Evolutionary conservation across 345 rosid species (phyloP).

Genomic region (Diplotaxis tenuifolia): DNA sequence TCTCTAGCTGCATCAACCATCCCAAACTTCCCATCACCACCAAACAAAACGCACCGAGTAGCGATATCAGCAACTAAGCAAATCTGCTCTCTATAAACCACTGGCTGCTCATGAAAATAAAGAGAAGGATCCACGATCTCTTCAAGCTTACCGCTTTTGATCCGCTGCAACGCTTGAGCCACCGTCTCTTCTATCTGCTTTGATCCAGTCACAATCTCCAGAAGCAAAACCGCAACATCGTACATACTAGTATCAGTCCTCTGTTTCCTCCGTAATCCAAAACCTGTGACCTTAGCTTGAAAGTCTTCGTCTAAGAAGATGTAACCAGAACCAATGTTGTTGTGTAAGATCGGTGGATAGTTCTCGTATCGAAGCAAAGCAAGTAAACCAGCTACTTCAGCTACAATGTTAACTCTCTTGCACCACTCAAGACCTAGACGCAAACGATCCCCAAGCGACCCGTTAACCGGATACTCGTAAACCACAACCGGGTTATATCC

Average conservation of each 20-base stretch:
- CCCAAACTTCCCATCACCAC: too few species aligned
- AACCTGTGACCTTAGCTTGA: slow-evolving; percentile 60
- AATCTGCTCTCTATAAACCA: slow-evolving; percentile 55
- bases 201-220: slow-evolving; percentile 74
- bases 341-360: slow-evolving; percentile 65
- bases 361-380: slow-evolving; percentile 65
- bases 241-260: slow-evolving; percentile 47
- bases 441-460: slow-evolving; percentile 57
- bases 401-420: slow-evolving; percentile 56
- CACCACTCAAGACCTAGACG: slow-evolving; percentile 63
- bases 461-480: slow-evolving; percentile 70
- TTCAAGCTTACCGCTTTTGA: slow-evolving; percentile 60
- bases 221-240: slow-evolving; percentile 61
- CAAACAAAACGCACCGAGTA: slow-evolving; percentile 69
- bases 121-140: slow-evolving; percentile 68
- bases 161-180: slow-evolving; percentile 48
- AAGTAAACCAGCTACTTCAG: slow-evolving; percentile 62
- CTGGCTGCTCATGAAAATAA: slow-evolving; percentile 60
- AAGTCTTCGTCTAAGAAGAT: slow-evolving; percentile 60
- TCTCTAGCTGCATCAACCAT: slow-evolving; percentile 76
- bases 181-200: slow-evolving; percentile 42
- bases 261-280: slow-evolving; percentile 44
- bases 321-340: slow-evolving; percentile 49
- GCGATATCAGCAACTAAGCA: slow-evolving; percentile 70
- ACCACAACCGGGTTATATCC: slow-evolving; percentile 54